Conservation (phyloP, 2,329 filamentous ascomycete genomes). For the Neofusicoccum laricinum region DNA sequence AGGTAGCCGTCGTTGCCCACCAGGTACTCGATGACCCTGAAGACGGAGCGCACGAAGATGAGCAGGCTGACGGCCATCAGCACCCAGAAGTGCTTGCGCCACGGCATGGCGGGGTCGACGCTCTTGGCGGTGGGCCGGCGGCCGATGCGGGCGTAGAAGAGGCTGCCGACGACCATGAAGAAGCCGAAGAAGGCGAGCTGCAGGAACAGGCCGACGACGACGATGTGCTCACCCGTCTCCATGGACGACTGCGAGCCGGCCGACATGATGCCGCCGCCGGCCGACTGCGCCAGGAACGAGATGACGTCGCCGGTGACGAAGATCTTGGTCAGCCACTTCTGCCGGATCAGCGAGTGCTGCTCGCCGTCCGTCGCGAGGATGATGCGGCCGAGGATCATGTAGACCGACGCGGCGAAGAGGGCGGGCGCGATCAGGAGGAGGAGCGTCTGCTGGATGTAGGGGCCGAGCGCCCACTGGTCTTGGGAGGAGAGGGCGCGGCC, state of each 20-base stretch:
- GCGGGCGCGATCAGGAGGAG: conserved; percentile 47
- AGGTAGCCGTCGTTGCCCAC: conserved; percentile 45
- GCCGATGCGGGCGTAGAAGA: conserved; percentile 25
- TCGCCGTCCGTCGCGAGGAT: conserved; percentile 36
- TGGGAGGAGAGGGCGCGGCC: conserved; percentile 41
- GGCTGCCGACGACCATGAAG: conserved; percentile 28
- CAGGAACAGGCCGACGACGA: conserved; percentile 29
- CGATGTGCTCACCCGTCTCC: not conserved
- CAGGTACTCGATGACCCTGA: conserved; percentile 50
- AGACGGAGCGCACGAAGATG: conserved; percentile 49
- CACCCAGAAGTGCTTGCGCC: conserved; percentile 36
- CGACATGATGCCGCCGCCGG: conserved; percentile 6
- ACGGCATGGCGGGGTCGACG: conserved; percentile 20
- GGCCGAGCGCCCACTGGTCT: conserved; percentile 31
- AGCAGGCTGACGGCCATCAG: conserved; percentile 45
- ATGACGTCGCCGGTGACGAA: conserved; percentile 45
- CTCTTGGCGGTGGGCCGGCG: not conserved
- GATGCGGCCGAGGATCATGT: conserved; percentile 44
- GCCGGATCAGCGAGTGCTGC: conserved; percentile 32
- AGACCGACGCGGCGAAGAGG: conserved; percentile 46
- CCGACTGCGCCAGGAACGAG: conserved; percentile 40
- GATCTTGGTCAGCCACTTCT: conserved; percentile 38
- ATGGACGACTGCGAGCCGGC: not conserved
- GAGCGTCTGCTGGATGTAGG: conserved; percentile 44
- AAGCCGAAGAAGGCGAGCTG: conserved; percentile 33